Conservation (phyloP, 2,329 filamentous ascomycete genomes). For the Paecilomyces variotii region DNA sequence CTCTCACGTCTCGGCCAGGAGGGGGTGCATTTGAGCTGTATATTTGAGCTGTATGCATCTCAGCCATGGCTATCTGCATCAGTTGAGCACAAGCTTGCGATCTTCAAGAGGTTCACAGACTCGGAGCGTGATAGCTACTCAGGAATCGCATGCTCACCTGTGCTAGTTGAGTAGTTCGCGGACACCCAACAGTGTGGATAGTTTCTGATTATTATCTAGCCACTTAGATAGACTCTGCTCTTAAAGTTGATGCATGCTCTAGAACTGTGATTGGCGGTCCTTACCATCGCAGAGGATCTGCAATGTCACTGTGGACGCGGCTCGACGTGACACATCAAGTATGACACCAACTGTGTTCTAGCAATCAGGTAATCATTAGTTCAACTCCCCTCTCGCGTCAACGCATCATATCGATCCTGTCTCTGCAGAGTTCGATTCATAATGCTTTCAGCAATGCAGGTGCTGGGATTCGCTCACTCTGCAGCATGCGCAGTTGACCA, state of each 20-base stretch:
- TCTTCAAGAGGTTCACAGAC: too few species aligned
- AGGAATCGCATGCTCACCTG: too few species aligned
- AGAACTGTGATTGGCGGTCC: too few species aligned
- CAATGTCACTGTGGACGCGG: neutral
- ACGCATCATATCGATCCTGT: neutral
- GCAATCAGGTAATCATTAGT: neutral
- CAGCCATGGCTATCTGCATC: too few species aligned
- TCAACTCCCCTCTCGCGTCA: neutral
- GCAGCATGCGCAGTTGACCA: neutral
- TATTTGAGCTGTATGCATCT: neutral
- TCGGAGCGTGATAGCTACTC: too few species aligned
- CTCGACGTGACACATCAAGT: neutral
- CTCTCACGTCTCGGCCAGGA: neutral
- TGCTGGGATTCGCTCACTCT: neutral
- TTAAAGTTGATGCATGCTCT: too few species aligned
- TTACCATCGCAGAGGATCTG: neutral
- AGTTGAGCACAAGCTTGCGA: too few species aligned
- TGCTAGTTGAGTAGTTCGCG: too few species aligned
- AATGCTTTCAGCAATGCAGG: neutral
- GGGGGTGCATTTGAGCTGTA: neutral
- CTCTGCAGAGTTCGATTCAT: neutral
- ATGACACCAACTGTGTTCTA: neutral
- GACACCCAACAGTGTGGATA: too few species aligned
- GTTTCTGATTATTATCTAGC: too few species aligned
- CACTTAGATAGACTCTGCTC: too few species aligned